Evolutionary conservation across 805 yeast species (phyloP), one percentile per base, ranked within the genome.

Genomic region (Zygosaccharomyces bisporus): DNA sequence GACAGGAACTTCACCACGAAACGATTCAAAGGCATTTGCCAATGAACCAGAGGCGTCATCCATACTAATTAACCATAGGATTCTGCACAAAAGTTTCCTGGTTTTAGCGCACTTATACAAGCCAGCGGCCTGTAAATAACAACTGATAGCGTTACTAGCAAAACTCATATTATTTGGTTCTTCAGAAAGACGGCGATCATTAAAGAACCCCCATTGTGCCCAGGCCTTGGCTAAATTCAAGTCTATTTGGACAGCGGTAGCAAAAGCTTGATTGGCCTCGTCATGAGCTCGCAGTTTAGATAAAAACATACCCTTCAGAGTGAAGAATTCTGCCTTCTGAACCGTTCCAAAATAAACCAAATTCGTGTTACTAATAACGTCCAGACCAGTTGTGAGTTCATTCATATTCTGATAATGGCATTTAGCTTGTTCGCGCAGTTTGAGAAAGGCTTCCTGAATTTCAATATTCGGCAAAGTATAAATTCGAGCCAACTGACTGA

Each of bases 161-260:
- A 80, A 82, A 17, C 80, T 77, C 67, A 85, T 80, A 56, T 87
- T 95, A 39, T 72, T 78, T 1, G 90, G 91, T 48, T 82, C 83
- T 53, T 88, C 95, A 53, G 86, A 85, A 63, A 88, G 81, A 33
- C 96, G 73, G 21, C 82, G 78, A 55, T 93, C 99, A 61, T 90
- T 90, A 69, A 88, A 93, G 61, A 82, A 80, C 49, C 99, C 99
- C 99, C 99, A 93, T 63, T 95, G 97, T 3, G 97, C 98, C 99
- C 99, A 93, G 0, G 99, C 98, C 63, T 93, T 91, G 1, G 98
- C 96, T 37, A 93, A 67, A 57, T 90, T 88, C 54, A 91, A 75
- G 59, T 95, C 99, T 45, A 93, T 81, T 64, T 93, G 98, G 14
- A 93, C 97, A 1, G 99, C 96, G 2, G 97, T 87, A 1, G 98